Conservation (phyloP, 768 basidiomycete species). For the Naganishia antarctica region DNA sequence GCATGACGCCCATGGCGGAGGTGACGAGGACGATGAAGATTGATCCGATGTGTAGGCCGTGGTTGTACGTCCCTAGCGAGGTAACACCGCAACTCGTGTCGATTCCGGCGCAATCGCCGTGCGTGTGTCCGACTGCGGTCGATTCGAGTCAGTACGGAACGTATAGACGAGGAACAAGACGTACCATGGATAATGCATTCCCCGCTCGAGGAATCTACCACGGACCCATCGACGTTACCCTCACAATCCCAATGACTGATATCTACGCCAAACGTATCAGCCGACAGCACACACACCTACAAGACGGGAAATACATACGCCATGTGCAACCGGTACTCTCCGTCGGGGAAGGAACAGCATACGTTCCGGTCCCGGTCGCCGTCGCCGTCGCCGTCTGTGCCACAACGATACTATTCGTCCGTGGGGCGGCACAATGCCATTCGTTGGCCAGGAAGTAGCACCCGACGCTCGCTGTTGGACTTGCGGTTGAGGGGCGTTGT, state of each 20-base stretch:
- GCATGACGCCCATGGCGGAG: constrained; percentile 37
- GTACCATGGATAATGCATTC: constrained; percentile 38
- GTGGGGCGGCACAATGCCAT: constrained; percentile 11
- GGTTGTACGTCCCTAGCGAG: constrained; percentile 31
- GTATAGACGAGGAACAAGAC: constrained; percentile 12
- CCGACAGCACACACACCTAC: too few relatives aligned
- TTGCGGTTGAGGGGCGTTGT: not conserved
- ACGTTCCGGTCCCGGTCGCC: not conserved
- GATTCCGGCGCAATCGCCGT: constrained; percentile 41
- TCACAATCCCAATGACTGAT: constrained; percentile 39
- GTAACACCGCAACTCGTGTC: constrained; percentile 27
- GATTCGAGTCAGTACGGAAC: not conserved
- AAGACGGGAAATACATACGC: constrained; percentile 38
- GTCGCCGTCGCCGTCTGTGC: constrained; percentile 32
- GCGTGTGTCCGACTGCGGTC: constrained; percentile 34
- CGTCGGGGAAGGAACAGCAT: constrained; percentile 28
- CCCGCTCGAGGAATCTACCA: constrained; percentile 18
- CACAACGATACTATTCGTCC: constrained; percentile 11
- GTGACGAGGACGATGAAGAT: constrained; percentile 42
- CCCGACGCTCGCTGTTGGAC: constrained; percentile 6
- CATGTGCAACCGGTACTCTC: constrained; percentile 34
- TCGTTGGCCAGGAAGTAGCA: not conserved
- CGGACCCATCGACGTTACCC: constrained; percentile 29
- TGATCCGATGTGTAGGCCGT: constrained; percentile 38
- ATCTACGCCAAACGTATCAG: not conserved